Percentiles rank a stretch among this genome's conserved stretches.
Evolutionary conservation across 1,284 basidiomycete genomes (phyloP).

Genomic region (Moesziomyces aphidis): DNA sequence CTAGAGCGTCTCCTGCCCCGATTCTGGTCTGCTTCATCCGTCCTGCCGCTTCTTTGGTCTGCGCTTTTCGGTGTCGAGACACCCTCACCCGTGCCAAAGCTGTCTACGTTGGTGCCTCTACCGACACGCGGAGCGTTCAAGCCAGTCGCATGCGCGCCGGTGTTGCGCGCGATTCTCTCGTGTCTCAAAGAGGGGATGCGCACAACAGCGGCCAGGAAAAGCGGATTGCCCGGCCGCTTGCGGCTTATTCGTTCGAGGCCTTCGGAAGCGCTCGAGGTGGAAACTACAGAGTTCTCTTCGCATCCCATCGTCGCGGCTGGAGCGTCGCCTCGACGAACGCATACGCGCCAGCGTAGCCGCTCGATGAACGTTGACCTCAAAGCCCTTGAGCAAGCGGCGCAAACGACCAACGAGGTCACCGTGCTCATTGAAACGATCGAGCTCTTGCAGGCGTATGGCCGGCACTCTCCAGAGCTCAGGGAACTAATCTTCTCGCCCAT

Average conservation of each 20-base stretch:
- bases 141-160: constrained; percentile 66
- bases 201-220: constrained; percentile 9
- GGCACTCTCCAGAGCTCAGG: constrained; percentile 19
- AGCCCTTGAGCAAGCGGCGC: constrained; percentile 34
- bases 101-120: constrained; percentile 72
- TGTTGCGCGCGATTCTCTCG: constrained; percentile 55
- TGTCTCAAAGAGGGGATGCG: constrained; percentile 51
- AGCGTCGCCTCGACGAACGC: constrained; percentile 3
- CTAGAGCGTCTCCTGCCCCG: constrained; percentile 80
- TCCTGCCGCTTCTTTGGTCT: constrained; percentile 74
- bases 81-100: constrained; percentile 71
- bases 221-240: constrained; percentile 4
- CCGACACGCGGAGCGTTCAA: constrained; percentile 73
- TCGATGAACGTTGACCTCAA: constrained; percentile 53
- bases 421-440: constrained; percentile 44
- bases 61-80: constrained; percentile 74
- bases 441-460: constrained; percentile 40
- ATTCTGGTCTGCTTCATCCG: constrained; percentile 74
- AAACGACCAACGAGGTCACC: constrained; percentile 24
- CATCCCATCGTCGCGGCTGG: not conserved
- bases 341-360: constrained; percentile 48
- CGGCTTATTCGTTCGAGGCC: constrained; percentile 15
- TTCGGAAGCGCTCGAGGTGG: constrained; percentile 16
- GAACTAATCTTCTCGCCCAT: constrained; percentile 60
- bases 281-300: not conserved